These are phyloP conservation scores for Candida peoriensis DNA, from an alignment of 805 yeast genomes.

Conservation along the genomic window DNA sequence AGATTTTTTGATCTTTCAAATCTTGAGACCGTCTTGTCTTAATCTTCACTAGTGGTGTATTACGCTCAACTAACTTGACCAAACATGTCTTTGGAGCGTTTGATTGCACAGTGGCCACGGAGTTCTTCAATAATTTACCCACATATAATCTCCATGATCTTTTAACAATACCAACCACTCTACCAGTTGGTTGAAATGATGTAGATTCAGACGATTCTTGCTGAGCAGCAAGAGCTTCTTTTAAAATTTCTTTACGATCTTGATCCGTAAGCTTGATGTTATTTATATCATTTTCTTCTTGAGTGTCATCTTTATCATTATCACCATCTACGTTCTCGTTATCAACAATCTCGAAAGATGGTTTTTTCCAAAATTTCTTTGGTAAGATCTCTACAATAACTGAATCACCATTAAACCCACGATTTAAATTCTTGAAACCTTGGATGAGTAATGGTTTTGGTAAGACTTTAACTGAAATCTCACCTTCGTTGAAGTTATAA, in stretches of 20 bases:
- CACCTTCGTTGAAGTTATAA: constrained; percentile 86
- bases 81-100: constrained; percentile 75
- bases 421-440: constrained; percentile 81
- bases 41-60: constrained; percentile 82
- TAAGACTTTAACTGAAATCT: constrained; percentile 64
- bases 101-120: constrained; percentile 54
- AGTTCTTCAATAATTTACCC: constrained; percentile 81
- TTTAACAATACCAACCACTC: constrained; percentile 79
- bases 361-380: constrained; percentile 79
- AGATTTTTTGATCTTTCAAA: constrained; percentile 83
- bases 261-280: constrained; percentile 43
- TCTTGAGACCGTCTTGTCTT: constrained; percentile 82
- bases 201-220: constrained; percentile 37
- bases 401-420: constrained; percentile 88
- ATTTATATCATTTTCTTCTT: constrained; percentile 30
- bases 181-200: constrained; percentile 84
- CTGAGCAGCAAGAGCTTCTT: constrained; percentile 68
- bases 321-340: constrained; percentile 27
- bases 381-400: constrained; percentile 91
- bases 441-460: constrained; percentile 76
- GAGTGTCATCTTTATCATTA: constrained; percentile 39
- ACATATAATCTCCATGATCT: constrained; percentile 96
- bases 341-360: constrained; percentile 74
- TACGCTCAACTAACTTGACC: constrained; percentile 83
- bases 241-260: constrained; percentile 68